Evolutionary conservation across 306 rosid genomes (phyloP).

Genomic region (Lithocarpus polystachyus): DNA sequence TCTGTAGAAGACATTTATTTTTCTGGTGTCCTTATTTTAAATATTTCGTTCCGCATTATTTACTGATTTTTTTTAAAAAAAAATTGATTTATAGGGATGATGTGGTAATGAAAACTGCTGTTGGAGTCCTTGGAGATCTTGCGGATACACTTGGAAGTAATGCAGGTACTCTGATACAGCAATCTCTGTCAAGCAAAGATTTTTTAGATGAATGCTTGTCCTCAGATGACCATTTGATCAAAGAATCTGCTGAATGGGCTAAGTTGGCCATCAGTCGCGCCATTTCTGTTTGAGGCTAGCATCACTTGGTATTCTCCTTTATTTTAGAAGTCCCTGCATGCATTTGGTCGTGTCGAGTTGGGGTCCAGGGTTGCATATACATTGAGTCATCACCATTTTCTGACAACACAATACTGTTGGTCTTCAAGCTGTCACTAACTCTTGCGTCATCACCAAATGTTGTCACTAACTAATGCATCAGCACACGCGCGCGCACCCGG

Average conservation of each 20-base stretch:
- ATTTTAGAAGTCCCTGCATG: slow-evolving; percentile 64
- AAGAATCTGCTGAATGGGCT: slow-evolving; percentile 97
- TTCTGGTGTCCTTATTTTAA: neutral
- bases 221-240: slow-evolving; percentile 80
- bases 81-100: slow-evolving; percentile 61
- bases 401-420: slow-evolving; percentile 62
- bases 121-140: slow-evolving; percentile 91
- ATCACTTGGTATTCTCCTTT: slow-evolving; percentile 35
- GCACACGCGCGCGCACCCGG: slow-evolving; percentile 12
- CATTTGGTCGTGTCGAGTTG: slow-evolving; percentile 65
- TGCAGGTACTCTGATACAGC: slow-evolving; percentile 89
- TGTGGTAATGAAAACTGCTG: slow-evolving; percentile 88
- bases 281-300: slow-evolving; percentile 67
- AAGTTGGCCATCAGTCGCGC: slow-evolving; percentile 86
- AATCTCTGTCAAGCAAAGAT: slow-evolving; percentile 81
- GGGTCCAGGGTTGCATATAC: slow-evolving; percentile 68
- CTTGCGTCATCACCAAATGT: slow-evolving; percentile 75
- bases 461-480: slow-evolving; percentile 77
- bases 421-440: slow-evolving; percentile 83
- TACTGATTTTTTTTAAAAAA: neutral
- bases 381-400: slow-evolving; percentile 57
- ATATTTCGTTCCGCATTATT: slow-evolving; percentile 10
- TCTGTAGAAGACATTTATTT: neutral
- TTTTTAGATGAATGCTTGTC: slow-evolving; percentile 85
- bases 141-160: slow-evolving; percentile 92